Base-by-base conservation (phyloP, 192 early-diverging fungal genomes). In the Backusella luteola region DNA sequence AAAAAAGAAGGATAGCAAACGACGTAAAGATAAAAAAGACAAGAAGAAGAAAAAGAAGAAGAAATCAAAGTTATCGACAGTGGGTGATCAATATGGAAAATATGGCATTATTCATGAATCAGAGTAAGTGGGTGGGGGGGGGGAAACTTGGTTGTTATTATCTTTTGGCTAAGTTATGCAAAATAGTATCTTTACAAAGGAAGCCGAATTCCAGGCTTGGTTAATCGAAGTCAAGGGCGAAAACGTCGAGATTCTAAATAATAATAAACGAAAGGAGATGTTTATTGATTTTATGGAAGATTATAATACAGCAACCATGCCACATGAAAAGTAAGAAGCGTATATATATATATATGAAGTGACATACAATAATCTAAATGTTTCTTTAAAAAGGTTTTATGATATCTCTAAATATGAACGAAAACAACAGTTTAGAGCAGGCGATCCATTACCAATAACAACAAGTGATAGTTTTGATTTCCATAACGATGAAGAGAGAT, bases 261-360 rank as follows among this genome's bases (percentile, higher is more conserved):
- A 86, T 39, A 78, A 71, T 53, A 84, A 85, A 56, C 81, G 84
- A 73, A 90, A 90, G 73, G 80, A 86, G 19, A 73, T 86, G 36
- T 90, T 90, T 73, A 6, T 85, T 14, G 85, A 84, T 19, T 90
- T 88, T 74, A 88, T 90, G 85, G 89, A 90, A 76, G 89, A 90
- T 69, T 90, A 84, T 73, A 90, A 90, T 41, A 90, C 89, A 4
- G 89, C 86, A 11, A 90, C 89, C 0, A 86, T 90, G 84, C 84
- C 89, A 6, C 89, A 90, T 78, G 85, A 87, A 75, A 89, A 89
- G 78, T 83, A 76, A 12, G 2, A 32, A 32, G 32, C 1, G 32
- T 3, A 3, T 32, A 32, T 32, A 32, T 3, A 3, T 32, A 32
- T 32, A 32, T 32, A 32, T 32, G 32, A 32, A 32, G 3, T 32